These are phyloP conservation scores for Trichosporon sp. DNA, from an alignment of 1,284 basidiomycete species.

Conservation along the genomic window DNA sequence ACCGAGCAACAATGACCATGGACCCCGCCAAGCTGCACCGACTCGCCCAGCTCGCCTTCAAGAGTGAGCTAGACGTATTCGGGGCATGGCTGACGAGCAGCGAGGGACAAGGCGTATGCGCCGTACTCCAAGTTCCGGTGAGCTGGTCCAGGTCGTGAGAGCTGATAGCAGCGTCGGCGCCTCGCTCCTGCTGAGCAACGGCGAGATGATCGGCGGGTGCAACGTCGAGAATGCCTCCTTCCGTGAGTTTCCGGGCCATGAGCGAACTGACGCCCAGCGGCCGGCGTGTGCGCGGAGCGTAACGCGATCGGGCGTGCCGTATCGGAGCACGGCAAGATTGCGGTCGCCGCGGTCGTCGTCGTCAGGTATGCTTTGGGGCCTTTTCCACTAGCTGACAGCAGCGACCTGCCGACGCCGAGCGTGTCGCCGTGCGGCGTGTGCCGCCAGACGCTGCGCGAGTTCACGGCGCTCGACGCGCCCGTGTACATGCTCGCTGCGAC, in stretches of 20 bases:
- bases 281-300: constrained; percentile 75
- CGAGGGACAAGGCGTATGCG: constrained; percentile 59
- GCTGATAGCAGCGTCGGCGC: constrained; percentile 63
- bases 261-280: constrained; percentile 33
- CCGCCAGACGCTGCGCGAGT: constrained; percentile 85
- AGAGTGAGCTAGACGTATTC: constrained; percentile 20
- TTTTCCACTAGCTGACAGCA: constrained; percentile 39
- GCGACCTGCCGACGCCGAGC: constrained; percentile 62
- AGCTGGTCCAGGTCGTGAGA: constrained; percentile 4
- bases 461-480: constrained; percentile 67
- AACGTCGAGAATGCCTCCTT: constrained; percentile 91
- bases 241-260: constrained; percentile 53
- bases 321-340: neutral
- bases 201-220: constrained; percentile 69
- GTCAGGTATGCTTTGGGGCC: constrained; percentile 59
- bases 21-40: constrained; percentile 32
- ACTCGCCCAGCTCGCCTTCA: constrained; percentile 35
- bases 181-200: constrained; percentile 65
- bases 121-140: constrained; percentile 76
- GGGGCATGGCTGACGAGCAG: constrained; percentile 44
- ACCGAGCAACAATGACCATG: constrained; percentile 13
- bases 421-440: constrained; percentile 87
- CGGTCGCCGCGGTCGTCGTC: constrained; percentile 31
- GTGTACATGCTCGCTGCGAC: constrained; percentile 70
- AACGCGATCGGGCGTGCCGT: constrained; percentile 59